These are phyloP conservation scores for Vitis hybrid DNA, from an alignment of 177 flowering plant genomes.

Conservation along the genomic window DNA sequence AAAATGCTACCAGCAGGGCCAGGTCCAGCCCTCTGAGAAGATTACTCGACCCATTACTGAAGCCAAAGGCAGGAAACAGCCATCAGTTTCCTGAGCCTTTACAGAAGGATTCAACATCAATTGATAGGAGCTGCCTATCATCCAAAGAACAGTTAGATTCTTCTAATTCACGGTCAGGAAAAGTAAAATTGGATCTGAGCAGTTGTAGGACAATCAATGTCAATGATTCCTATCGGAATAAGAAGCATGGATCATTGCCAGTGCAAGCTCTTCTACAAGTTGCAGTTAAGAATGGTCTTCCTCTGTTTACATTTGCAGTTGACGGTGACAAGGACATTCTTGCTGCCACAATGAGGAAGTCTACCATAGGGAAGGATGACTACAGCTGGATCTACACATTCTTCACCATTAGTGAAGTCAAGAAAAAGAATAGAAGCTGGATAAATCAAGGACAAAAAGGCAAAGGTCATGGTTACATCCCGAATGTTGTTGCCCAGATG, in stretches of 20 bases:
- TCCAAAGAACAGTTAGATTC: conserved; percentile 11
- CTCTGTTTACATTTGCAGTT: conserved; percentile 41
- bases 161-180: conserved; percentile 12
- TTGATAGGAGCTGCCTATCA: conserved; percentile 2
- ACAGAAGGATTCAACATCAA: conserved; percentile 15
- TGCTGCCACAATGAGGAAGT: conserved; percentile 37
- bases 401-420: conserved; percentile 33
- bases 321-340: conserved; percentile 31
- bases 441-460: conserved; percentile 33
- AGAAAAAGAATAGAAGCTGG: conserved; percentile 42
- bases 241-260: conserved; percentile 13
- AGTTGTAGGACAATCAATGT: conserved; percentile 10
- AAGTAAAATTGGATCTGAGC: conserved; percentile 13
- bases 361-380: conserved; percentile 15
- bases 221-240: conserved; percentile 5
- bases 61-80: conserved; percentile 24
- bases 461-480: conserved; percentile 30
- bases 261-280: conserved; percentile 39
- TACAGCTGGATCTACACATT: conserved; percentile 32
- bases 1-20: conserved; percentile 14
- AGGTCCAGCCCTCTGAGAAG: conserved; percentile 50
- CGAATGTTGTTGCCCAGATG: conserved; percentile 43
- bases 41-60: conserved; percentile 44
- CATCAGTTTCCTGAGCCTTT: conserved; percentile 15
- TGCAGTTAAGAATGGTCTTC: conserved; percentile 37